phyloP scores from a whole-genome alignment of 345 rosid genomes.

The Eucalyptus leucophloia region DNA sequence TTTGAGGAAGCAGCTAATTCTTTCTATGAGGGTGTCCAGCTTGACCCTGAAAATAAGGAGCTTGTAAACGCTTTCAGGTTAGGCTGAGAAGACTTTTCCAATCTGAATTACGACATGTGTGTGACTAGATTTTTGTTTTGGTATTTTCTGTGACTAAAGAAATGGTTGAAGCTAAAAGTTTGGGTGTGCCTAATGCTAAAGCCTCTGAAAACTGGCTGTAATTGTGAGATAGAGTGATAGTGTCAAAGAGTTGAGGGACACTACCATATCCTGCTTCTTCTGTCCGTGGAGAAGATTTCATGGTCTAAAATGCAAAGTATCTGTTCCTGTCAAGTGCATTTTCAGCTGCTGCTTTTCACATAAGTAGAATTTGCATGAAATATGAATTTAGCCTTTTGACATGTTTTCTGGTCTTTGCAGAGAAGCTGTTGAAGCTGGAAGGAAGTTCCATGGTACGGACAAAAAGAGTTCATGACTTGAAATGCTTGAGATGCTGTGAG shows the following conservation, averaged over 20 bases:
- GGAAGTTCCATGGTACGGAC: slow-evolving; percentile 44
- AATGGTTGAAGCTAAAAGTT: neutral
- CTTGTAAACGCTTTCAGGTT: slow-evolving; percentile 70
- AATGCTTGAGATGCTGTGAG: neutral
- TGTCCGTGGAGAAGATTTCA: neutral
- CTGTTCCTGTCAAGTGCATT: neutral
- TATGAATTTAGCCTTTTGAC: neutral
- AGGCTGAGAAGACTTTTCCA: neutral
- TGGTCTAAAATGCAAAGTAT: neutral
- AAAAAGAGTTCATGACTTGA: slow-evolving; percentile 12
- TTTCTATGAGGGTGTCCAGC: slow-evolving; percentile 78
- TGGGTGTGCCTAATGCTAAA: neutral
- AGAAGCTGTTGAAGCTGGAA: slow-evolving; percentile 80
- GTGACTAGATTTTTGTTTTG: neutral
- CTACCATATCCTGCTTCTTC: neutral
- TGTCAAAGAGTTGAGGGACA: neutral
- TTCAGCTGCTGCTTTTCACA: neutral
- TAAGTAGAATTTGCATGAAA: neutral
- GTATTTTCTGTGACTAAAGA: neutral
- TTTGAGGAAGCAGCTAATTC: slow-evolving; percentile 92
- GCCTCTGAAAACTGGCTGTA: neutral
- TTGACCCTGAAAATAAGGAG: slow-evolving; percentile 77
- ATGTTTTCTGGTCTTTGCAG: slow-evolving; percentile 12
- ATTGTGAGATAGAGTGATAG: neutral
- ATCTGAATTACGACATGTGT: neutral